These are phyloP conservation scores for Blastocrithidia nonstop DNA, from an alignment of 208 protist species.

Conservation along the genomic window DNA sequence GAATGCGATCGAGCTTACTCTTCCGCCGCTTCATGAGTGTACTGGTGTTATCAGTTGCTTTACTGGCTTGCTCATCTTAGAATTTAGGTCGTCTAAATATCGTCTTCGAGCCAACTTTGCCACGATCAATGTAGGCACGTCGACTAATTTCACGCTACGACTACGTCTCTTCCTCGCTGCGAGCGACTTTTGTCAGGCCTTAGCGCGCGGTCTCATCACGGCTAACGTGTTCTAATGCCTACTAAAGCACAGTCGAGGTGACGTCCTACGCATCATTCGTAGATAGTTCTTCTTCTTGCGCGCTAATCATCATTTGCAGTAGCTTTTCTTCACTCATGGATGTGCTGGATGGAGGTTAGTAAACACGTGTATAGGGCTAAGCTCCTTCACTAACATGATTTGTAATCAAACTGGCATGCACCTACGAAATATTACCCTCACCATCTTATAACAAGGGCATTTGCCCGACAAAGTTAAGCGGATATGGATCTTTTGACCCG, in stretches of 20 bases:
- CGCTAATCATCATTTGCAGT: conserved; percentile 61
- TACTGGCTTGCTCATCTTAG: conserved; percentile 7
- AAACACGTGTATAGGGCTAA: conserved; percentile 34
- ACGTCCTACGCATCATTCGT: too few species aligned
- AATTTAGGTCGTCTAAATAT: conserved; percentile 55
- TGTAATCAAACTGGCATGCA: conserved; percentile 44
- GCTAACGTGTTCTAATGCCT: conserved; percentile 63
- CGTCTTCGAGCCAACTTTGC: conserved; percentile 59
- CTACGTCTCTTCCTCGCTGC: conserved; percentile 79
- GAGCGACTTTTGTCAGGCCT: conserved; percentile 35
- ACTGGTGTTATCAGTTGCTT: conserved; percentile 1
- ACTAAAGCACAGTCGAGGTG: conserved; percentile 45
- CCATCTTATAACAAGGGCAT: conserved; percentile 78
- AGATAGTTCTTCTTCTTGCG: conserved; percentile 64
- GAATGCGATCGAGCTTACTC: conserved; percentile 39
- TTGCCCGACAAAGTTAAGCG: conserved; percentile 83
- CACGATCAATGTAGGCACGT: conserved; percentile 77
- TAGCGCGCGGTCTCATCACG: conserved; percentile 42
- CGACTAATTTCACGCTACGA: conserved; percentile 62
- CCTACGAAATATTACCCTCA: conserved; percentile 68
- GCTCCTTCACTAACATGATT: conserved; percentile 66
- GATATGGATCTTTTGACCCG: conserved; percentile 50
- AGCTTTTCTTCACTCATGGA: conserved; percentile 49
- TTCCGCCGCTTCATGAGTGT: conserved; percentile 40
- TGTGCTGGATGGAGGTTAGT: conserved; percentile 41